Conservation (phyloP, 352 stramenopile genomes). For the Phytophthora macrochlamydospora region DNA sequence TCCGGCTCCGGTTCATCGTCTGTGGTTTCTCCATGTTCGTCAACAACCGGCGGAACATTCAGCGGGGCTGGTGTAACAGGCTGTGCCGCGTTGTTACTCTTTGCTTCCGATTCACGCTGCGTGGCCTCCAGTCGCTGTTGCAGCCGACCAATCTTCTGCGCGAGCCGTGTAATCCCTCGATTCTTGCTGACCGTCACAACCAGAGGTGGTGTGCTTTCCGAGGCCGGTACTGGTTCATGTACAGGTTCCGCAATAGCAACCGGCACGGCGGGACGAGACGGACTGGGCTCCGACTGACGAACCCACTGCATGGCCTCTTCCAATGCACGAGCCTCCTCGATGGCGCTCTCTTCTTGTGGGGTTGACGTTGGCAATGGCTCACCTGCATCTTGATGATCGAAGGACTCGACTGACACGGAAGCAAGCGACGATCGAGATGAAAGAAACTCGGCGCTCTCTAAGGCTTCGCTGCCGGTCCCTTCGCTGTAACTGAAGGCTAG, state of each 20-base stretch:
- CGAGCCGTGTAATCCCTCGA: conserved; percentile 48
- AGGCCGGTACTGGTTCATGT: conserved; percentile 2
- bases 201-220: conserved; percentile 15
- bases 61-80: conserved; percentile 7
- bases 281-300: conserved; percentile 30
- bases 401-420: conserved; percentile 29
- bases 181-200: conserved; percentile 42
- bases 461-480: conserved; percentile 16
- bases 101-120: conserved; percentile 24
- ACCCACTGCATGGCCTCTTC: conserved; percentile 44
- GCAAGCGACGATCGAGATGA: conserved; percentile 37
- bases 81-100: conserved; percentile 3
- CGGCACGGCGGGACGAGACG: background rate
- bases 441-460: conserved; percentile 24
- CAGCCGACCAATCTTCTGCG: conserved; percentile 53
- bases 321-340: conserved; percentile 31
- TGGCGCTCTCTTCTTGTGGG: conserved; percentile 18
- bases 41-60: conserved; percentile 22
- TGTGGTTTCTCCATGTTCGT: conserved; percentile 18
- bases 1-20: conserved; percentile 42
- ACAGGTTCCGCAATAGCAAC: background rate
- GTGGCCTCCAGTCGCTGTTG: conserved; percentile 50
- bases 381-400: conserved; percentile 41
- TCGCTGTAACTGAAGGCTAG: conserved; percentile 34
- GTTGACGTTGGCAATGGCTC: conserved; percentile 27